Base-by-base conservation (phyloP, 2,329 filamentous ascomycete genomes). In the Arthrobotrys musiformis region DNA sequence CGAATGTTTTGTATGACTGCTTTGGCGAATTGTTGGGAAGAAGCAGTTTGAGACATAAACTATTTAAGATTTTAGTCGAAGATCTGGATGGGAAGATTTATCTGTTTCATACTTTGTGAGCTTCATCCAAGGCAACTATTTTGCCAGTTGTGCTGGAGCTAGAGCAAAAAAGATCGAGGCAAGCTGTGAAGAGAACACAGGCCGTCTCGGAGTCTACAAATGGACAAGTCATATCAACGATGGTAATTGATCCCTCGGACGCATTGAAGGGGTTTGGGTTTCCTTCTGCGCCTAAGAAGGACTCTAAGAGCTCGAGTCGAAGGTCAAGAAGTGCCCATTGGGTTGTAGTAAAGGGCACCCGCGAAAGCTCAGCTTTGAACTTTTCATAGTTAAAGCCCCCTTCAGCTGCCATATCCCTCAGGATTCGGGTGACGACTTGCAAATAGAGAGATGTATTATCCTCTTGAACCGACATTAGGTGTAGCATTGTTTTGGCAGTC, bases 131-230 rank as follows among this genome's bases (percentile, higher is more conserved):
- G 0, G 90, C 91, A 13, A 94, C 83, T 40, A 93, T 85, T 35
- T 78, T 78, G 6, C 60, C 67, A 0, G 81, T 82, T 0, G 82
- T 79, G 0, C 79, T 79, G 0, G 86, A 82, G 54, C 88, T 85
- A 72, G 90, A 87, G 0, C 92, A 82, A 80, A 92, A 93, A 0
- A 92, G 83, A 1, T 86, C 86, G 0, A 94, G 84, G 19, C 89
- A 91, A 44, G 93, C 90, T 64, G 91, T 90, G 82, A 94, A 94
- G 0, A 94, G 84, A 0, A 88, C 85, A 80, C 92, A 94, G 0
- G 91, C 91, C 40, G 87, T 89, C 24, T 89, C 87, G 0, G 88
- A 82, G 0, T 90, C 90, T 4, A 93, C 85, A 79, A 90, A 93
- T 0, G 91, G 90, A 81, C 91, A 92, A 0, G 89, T 92, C 0